Conservation (phyloP, 2,329 filamentous ascomycete species). For the Plectosphaerella cucumerina region DNA sequence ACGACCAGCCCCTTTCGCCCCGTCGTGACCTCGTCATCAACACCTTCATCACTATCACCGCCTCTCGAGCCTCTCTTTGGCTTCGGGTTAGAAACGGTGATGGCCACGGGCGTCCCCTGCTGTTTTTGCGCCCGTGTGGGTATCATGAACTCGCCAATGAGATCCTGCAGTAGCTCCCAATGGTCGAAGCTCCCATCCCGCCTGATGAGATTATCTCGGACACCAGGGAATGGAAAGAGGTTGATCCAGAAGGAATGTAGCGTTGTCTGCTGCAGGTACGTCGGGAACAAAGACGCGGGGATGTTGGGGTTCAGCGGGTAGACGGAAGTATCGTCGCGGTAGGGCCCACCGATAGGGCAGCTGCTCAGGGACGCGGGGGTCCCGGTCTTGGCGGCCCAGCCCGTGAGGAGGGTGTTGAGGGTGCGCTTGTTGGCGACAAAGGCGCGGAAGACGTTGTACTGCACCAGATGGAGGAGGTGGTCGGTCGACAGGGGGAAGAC, state of each 20-base stretch:
- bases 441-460: constrained; percentile 9
- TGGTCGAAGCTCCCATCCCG: constrained; percentile 6
- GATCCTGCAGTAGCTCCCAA: constrained; percentile 3
- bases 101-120: not conserved
- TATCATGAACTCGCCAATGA: constrained; percentile 6
- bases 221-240: constrained; percentile 6
- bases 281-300: constrained; percentile 5
- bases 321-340: constrained; percentile 5
- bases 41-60: not conserved
- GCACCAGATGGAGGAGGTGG: constrained; percentile 7
- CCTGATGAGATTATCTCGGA: constrained; percentile 10
- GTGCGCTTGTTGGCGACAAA: constrained; percentile 3
- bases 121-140: not conserved
- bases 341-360: constrained; percentile 3
- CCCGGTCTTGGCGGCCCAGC: not conserved
- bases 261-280: constrained; percentile 1
- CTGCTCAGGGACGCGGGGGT: not conserved
- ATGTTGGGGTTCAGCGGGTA: constrained; percentile 9
- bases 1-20: constrained; percentile 15
- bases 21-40: constrained; percentile 2
- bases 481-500: constrained; percentile 4
- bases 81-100: not conserved
- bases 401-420: constrained; percentile 5
- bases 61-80: too few relatives aligned
- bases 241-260: constrained; percentile 8